Evolutionary conservation across 108 stramenopile genomes (phyloP).

Genomic region (Asterionellopsis glacialis): DNA sequence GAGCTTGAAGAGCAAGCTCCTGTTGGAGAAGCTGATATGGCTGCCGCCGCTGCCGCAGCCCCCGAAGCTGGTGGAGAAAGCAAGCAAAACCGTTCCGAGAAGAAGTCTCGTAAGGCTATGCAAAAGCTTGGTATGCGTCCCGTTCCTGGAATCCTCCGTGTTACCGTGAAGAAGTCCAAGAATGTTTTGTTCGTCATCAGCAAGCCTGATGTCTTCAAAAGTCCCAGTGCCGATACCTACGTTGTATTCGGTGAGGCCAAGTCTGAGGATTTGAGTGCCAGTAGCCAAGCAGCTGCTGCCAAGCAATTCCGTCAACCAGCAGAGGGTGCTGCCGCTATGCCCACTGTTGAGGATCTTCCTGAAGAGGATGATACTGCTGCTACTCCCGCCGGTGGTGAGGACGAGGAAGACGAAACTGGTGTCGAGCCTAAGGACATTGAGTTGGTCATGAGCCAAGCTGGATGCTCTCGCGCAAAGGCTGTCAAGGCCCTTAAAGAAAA

Average conservation of each 20-base stretch:
- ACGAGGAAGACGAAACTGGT: conserved; percentile 87
- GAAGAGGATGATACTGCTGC: conserved; percentile 28
- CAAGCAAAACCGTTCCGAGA: conserved; percentile 95
- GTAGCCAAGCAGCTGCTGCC: conserved; percentile 80
- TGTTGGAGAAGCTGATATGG: conserved; percentile 41
- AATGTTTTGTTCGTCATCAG: conserved; percentile 94
- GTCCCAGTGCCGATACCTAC: conserved; percentile 91
- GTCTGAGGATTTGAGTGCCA: conserved; percentile 88
- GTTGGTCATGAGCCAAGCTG: conserved; percentile 89
- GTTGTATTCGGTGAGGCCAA: conserved; percentile 99
- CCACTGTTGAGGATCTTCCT: conserved; percentile 52
- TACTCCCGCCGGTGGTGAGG: conserved; percentile 31
- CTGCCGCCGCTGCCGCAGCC: conserved; percentile 24
- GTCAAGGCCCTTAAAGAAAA: conserved; percentile 91
- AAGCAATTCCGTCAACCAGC: conserved; percentile 77
- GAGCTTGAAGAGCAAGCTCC: conserved; percentile 70
- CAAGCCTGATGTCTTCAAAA: conserved; percentile 95
- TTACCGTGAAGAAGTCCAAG: conserved; percentile 97
- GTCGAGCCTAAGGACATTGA: conserved; percentile 94
- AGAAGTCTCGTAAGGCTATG: conserved; percentile 99
- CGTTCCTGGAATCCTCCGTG: conserved; percentile 90
- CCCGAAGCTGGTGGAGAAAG: conserved; percentile 9
- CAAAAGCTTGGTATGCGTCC: conserved; percentile 95
- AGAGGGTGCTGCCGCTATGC: conserved; percentile 29
- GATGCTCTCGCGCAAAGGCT: conserved; percentile 77